Base-by-base conservation (phyloP, 2,329 filamentous ascomycete species). In the Zasmidium angulare region DNA sequence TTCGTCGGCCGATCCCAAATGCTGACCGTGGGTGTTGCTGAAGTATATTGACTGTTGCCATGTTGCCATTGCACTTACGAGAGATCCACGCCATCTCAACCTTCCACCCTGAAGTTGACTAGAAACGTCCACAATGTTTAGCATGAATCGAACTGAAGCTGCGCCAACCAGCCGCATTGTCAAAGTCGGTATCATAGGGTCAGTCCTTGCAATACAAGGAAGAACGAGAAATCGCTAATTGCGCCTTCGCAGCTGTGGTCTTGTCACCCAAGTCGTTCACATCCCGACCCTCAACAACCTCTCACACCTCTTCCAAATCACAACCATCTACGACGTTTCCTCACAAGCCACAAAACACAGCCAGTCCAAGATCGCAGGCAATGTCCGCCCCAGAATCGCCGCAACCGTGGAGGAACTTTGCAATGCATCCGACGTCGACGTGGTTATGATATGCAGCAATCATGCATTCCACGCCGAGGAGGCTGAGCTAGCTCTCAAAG, bases 381-480 rank as follows among this genome's bases (percentile, higher is more conserved):
- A 26, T 10, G 36, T 17, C 12, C 36, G 36, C 22, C 48, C 46
- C 20, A 11, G 11, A 10, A 70, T 70, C 6, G 78, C 76, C 1
- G 64, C 68, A 17, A 64, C 75, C 48, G 67, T 78, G 0, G 63
- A 73, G 19, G 73, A 80, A 40, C 70, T 82, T 14, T 77, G 76
- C 62, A 62, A 71, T 11, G 74, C 76, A 0, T 46, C 70, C 0
- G 72, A 78, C 2, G 76, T 81, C 17, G 78, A 85, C 50, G 71
- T 84, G 7, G 81, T 86, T 19, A 70, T 86, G 54, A 75, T 86
- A 56, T 74, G 75, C 43, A 83, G 76, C 31, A 73, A 78, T 3
- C 79, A 86, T 61, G 82, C 81, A 20, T 84, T 78, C 60, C 85
- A 87, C 67, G 77, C 77, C 12, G 60, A 72, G 2, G 79, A 84